Conservation (phyloP, 2,329 filamentous ascomycete genomes). For the Erysiphe pulchra region DNA sequence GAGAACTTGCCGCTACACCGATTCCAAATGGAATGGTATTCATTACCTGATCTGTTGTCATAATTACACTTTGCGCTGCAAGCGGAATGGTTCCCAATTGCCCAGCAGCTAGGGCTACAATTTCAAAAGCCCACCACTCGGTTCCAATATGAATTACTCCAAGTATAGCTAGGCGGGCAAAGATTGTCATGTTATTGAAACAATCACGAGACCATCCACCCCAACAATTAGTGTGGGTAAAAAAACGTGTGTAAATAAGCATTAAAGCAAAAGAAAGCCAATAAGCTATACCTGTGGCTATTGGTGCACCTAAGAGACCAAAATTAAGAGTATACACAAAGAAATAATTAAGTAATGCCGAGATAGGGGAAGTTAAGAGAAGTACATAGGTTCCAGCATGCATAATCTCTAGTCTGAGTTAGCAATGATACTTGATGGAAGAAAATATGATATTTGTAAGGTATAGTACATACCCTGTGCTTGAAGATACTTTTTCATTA, state of each 20-base stretch:
- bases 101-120: conserved; percentile 62
- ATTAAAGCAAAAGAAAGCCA: conserved; percentile 62
- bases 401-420: conserved; percentile 29
- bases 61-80: conserved; percentile 67
- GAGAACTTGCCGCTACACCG: conserved; percentile 53
- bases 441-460: conserved; percentile 13
- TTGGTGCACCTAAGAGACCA: conserved; percentile 51
- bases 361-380: conserved; percentile 57
- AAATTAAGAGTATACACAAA: conserved; percentile 48
- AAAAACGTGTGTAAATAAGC: conserved; percentile 43
- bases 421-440: conserved; percentile 10
- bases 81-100: conserved; percentile 54
- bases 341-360: conserved; percentile 54
- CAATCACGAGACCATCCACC: conserved; percentile 42
- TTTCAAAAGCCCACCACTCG: conserved; percentile 90
- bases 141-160: conserved; percentile 68
- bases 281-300: conserved; percentile 66
- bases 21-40: conserved; percentile 66
- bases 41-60: conserved; percentile 66
- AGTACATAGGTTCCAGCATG: conserved; percentile 61
- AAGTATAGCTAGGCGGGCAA: conserved; percentile 47
- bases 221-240: conserved; percentile 55
- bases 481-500: conserved; percentile 68
- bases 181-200: conserved; percentile 40
- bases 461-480: conserved; percentile 41